These are phyloP conservation scores for Tephrocybe sp. DNA, from an alignment of 768 basidiomycete species.

Conservation along the genomic window DNA sequence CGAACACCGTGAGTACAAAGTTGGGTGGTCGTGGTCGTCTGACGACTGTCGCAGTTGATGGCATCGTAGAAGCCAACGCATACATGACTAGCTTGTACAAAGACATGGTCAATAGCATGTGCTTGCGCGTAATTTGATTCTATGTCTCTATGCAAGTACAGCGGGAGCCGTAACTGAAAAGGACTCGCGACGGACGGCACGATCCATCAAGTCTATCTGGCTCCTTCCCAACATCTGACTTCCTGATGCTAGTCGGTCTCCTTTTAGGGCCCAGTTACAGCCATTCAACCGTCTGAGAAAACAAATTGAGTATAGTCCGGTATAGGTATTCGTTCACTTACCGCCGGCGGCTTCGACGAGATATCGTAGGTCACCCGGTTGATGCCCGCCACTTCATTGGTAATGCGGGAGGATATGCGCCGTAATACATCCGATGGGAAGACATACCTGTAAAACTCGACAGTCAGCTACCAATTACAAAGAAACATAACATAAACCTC, in stretches of 20 bases:
- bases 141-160: background rate
- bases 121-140: background rate
- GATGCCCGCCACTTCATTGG: slow-evolving; percentile 95
- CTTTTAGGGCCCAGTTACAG: slow-evolving; percentile 24
- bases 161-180: background rate
- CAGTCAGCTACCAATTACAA: slow-evolving; percentile 11
- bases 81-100: slow-evolving; percentile 5
- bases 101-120: background rate
- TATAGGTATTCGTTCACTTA: slow-evolving; percentile 33
- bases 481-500: background rate
- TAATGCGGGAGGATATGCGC: slow-evolving; percentile 93
- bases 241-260: too few species aligned
- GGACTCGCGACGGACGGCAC: background rate
- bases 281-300: slow-evolving; percentile 48
- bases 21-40: too few species aligned
- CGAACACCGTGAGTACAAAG: too few species aligned
- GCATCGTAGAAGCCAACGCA: slow-evolving; percentile 6
- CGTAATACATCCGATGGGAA: slow-evolving; percentile 90
- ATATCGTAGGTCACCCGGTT: slow-evolving; percentile 96
- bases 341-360: slow-evolving; percentile 94
- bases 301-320: slow-evolving; percentile 10
- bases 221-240: background rate
- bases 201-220: background rate
- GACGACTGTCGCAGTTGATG: slow-evolving; percentile 8
- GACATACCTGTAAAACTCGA: slow-evolving; percentile 66